These are phyloP conservation scores for Amanita inopinata DNA, from an alignment of 768 basidiomycete species.

Conservation along the genomic window DNA sequence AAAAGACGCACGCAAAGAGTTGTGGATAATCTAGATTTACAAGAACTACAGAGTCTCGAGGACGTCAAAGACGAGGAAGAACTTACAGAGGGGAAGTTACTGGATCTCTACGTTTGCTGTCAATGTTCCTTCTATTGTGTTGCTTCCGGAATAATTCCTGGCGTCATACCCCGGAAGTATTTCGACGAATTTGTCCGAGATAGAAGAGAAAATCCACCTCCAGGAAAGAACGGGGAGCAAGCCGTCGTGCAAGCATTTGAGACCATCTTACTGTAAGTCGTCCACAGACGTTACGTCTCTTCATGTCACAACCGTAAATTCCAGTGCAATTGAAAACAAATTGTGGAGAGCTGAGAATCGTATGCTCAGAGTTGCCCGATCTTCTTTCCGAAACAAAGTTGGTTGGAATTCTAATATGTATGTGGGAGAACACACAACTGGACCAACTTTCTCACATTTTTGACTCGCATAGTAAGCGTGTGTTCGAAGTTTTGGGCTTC, in stretches of 20 bases:
- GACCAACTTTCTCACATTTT: slow-evolving; percentile 4
- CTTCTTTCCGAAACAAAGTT: slow-evolving; percentile 50
- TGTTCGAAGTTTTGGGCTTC: slow-evolving; percentile 37
- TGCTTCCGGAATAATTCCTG: slow-evolving; percentile 61
- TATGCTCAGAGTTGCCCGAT: slow-evolving; percentile 40
- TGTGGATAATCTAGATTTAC: slow-evolving; percentile 15
- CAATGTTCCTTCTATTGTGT: slow-evolving; percentile 73
- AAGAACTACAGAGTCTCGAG: slow-evolving; percentile 17
- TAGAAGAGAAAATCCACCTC: slow-evolving; percentile 46
- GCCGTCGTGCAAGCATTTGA: slow-evolving; percentile 52
- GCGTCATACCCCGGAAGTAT: slow-evolving; percentile 54
- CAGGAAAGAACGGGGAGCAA: slow-evolving; percentile 44
- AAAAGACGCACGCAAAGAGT: slow-evolving; percentile 34
- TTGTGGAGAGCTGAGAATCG: slow-evolving; percentile 65
- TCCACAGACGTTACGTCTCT: slow-evolving; percentile 2
- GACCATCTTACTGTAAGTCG: slow-evolving; percentile 55
- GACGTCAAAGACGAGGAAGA: slow-evolving; percentile 36
- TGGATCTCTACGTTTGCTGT: slow-evolving; percentile 79
- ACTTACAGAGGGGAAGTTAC: slow-evolving; percentile 37
- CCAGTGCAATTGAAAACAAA: slow-evolving; percentile 66
- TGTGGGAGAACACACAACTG: slow-evolving; percentile 15
- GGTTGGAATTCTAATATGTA: slow-evolving; percentile 59
- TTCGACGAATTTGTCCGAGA: slow-evolving; percentile 58
- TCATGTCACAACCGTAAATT: slow-evolving; percentile 1
- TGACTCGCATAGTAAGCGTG: slow-evolving; percentile 25